Evolutionary conservation across 306 rosid species (phyloP).

Genomic region (Vigna nakashimae): DNA sequence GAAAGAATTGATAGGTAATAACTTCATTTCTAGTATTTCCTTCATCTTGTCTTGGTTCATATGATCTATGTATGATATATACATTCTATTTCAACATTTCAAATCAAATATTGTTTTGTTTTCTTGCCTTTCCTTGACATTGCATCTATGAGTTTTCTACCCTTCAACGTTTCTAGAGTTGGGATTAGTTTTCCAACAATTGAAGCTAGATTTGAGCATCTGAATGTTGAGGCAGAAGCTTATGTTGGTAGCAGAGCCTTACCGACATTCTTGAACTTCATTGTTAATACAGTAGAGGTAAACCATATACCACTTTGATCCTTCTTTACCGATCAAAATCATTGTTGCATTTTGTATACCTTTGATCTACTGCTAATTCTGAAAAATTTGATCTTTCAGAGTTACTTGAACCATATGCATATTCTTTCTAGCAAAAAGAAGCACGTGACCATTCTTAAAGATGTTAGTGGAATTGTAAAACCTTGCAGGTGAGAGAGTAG

Average conservation of each 20-base stretch:
- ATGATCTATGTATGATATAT: background rate
- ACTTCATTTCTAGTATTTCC: background rate
- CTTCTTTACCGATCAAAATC: background rate
- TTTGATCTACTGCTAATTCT: slow-evolving; percentile 1
- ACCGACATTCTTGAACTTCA: slow-evolving; percentile 45
- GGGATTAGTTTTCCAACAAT: slow-evolving; percentile 64
- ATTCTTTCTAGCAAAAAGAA: slow-evolving; percentile 47
- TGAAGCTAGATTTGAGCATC: slow-evolving; percentile 65
- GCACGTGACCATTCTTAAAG: slow-evolving; percentile 57
- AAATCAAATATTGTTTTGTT: slow-evolving; percentile 15
- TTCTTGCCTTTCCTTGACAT: background rate
- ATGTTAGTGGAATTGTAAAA: slow-evolving; percentile 72
- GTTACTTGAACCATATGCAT: slow-evolving; percentile 43
- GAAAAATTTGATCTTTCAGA: slow-evolving; percentile 32
- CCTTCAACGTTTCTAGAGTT: slow-evolving; percentile 52
- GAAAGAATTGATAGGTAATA: slow-evolving; percentile 63
- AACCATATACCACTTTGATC: background rate
- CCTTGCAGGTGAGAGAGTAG: slow-evolving; percentile 58
- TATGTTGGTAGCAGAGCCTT: slow-evolving; percentile 57
- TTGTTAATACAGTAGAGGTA: slow-evolving; percentile 46
- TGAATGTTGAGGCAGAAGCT: slow-evolving; percentile 59
- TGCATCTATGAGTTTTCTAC: background rate
- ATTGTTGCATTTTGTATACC: background rate
- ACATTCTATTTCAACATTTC: slow-evolving; percentile 4
- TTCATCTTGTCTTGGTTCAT: background rate